Evolutionary conservation across 2,329 filamentous ascomycete genomes (phyloP).

Genomic region (Plectosphaerella cucumerina): DNA sequence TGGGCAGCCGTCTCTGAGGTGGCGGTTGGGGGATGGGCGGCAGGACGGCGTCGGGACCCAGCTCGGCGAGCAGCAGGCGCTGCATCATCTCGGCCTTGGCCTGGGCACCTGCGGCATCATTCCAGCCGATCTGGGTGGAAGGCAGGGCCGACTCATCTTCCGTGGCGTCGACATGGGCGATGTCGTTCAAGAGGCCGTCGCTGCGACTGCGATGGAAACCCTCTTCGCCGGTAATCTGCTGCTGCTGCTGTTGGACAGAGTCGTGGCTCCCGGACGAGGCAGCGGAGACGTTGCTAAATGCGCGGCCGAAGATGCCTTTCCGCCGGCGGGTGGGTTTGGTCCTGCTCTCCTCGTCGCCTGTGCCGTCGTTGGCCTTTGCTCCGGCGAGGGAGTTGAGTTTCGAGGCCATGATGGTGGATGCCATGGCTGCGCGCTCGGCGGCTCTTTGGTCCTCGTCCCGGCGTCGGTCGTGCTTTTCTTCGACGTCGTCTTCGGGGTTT

Average conservation of each 20-base stretch:
- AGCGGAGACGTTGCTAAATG: conserved; percentile 53
- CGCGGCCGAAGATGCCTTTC: conserved; percentile 53
- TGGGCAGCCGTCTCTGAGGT: background rate
- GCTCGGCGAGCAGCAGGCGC: conserved; percentile 28
- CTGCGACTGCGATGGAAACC: conserved; percentile 2
- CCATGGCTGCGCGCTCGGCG: conserved; percentile 35
- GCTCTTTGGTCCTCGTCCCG: conserved; percentile 17
- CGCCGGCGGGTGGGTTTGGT: conserved; percentile 27
- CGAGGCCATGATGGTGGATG: conserved; percentile 15
- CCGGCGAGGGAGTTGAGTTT: conserved; percentile 35
- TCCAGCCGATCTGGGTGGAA: conserved; percentile 50
- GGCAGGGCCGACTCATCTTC: conserved; percentile 23
- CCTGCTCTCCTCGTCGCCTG: conserved; percentile 12
- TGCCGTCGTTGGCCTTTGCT: conserved; percentile 11
- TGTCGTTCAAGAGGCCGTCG: background rate
- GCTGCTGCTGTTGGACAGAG: background rate
- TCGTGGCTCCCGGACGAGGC: conserved; percentile 43
- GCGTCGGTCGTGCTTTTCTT: conserved; percentile 12
- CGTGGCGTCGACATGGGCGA: background rate
- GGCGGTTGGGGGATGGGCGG: background rate
- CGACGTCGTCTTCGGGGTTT: conserved; percentile 8
- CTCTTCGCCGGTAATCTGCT: background rate
- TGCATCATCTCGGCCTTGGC: conserved; percentile 39
- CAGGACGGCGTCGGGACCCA: background rate
- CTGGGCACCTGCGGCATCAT: conserved; percentile 43